phyloP scores from a whole-genome alignment of 1,139 yeast genomes.

The Yamadazyma buinensis region DNA sequence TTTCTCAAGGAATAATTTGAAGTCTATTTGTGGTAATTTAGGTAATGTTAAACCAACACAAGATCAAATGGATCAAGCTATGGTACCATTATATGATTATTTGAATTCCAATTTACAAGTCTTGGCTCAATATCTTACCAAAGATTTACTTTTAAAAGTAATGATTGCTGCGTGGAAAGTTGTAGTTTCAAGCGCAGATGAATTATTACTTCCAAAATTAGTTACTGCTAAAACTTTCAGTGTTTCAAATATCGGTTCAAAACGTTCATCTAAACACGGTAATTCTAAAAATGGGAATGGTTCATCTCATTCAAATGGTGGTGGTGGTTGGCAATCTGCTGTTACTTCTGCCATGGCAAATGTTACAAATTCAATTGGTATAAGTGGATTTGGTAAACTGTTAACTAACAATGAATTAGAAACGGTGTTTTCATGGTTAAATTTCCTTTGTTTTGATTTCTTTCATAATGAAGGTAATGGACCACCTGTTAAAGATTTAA shows the following conservation, averaged over 20 bases:
- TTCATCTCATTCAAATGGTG: too few species aligned
- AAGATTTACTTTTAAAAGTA: slow-evolving; percentile 56
- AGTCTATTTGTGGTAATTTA: slow-evolving; percentile 48
- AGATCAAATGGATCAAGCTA: slow-evolving; percentile 60
- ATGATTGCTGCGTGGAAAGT: slow-evolving; percentile 78
- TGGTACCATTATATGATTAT: slow-evolving; percentile 73
- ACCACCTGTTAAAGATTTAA: slow-evolving; percentile 64
- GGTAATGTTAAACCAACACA: slow-evolving; percentile 46
- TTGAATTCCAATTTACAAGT: slow-evolving; percentile 66
- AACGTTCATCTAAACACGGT: slow-evolving; percentile 10
- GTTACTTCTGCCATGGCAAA: slow-evolving; percentile 49
- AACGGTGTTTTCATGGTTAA: slow-evolving; percentile 69
- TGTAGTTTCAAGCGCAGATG: slow-evolving; percentile 62
- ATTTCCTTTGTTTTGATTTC: slow-evolving; percentile 62
- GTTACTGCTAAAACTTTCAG: slow-evolving; percentile 51
- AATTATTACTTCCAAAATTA: slow-evolving; percentile 65
- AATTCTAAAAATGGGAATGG: not conserved
- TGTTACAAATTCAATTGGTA: slow-evolving; percentile 40
- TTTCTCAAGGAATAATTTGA: slow-evolving; percentile 45
- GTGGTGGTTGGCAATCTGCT: slow-evolving; percentile 45
- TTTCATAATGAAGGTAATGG: slow-evolving; percentile 84
- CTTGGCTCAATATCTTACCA: slow-evolving; percentile 60
- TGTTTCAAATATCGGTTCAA: slow-evolving; percentile 21
- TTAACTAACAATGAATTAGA: slow-evolving; percentile 62
- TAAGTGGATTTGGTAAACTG: slow-evolving; percentile 51